Evolutionary conservation across 805 yeast genomes (phyloP).

Genomic region (Metschnikowia gelsemii): DNA sequence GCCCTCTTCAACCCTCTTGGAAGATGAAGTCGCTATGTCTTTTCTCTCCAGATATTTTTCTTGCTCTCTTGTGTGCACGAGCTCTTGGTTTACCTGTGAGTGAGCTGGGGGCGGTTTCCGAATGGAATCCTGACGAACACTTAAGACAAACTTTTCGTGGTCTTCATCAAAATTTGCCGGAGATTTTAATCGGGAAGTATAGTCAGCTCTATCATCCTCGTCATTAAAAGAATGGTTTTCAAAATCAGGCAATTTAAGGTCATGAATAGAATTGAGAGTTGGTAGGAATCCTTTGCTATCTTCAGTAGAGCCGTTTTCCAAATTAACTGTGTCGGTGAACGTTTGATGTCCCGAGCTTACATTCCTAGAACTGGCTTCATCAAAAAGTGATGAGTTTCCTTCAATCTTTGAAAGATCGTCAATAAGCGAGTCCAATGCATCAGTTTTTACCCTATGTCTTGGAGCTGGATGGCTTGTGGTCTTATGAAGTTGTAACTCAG

Average conservation of each 20-base stretch:
- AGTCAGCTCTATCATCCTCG: background rate
- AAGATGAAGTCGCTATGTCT: background rate
- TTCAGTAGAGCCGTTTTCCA: constrained; percentile 6
- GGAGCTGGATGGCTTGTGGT: constrained; percentile 7
- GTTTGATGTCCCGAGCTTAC: background rate
- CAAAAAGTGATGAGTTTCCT: constrained; percentile 5
- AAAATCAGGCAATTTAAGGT: constrained; percentile 31
- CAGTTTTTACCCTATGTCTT: constrained; percentile 23
- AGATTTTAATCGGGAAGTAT: background rate
- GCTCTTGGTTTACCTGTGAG: background rate
- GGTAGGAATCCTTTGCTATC: constrained; percentile 21
- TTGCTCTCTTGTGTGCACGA: background rate
- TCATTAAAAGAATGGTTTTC: constrained; percentile 21
- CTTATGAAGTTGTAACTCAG: background rate
- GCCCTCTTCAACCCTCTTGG: background rate
- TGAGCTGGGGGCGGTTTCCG: constrained; percentile 36
- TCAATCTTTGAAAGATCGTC: constrained; percentile 33
- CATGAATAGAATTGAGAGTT: constrained; percentile 23
- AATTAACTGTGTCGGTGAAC: constrained; percentile 2
- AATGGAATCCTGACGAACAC: constrained; percentile 24
- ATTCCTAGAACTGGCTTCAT: constrained; percentile 1
- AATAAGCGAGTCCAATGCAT: constrained; percentile 39
- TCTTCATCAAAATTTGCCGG: constrained; percentile 6
- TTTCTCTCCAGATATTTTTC: background rate
- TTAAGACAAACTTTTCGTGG: constrained; percentile 15